Evolutionary conservation across 139 green algal genomes (phyloP).

Genomic region (Chlamydomonas schloesseri): DNA sequence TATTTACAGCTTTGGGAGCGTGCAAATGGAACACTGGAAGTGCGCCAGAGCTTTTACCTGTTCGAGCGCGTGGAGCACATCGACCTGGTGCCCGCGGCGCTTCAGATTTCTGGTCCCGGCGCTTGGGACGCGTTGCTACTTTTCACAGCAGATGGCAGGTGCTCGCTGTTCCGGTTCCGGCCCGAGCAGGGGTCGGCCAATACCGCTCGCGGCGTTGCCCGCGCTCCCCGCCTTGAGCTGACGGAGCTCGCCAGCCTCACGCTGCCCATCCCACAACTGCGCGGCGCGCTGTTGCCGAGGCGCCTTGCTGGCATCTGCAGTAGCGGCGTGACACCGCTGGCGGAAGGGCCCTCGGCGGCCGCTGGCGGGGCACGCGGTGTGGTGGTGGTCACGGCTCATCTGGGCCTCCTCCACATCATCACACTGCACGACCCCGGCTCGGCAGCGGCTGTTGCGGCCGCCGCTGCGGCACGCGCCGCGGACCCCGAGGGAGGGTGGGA

Average conservation of each 20-base stretch:
- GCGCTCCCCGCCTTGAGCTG: not conserved
- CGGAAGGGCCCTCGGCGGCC: not conserved
- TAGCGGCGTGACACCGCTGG: conserved; percentile 5
- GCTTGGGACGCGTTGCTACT: not conserved
- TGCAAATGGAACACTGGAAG: conserved; percentile 1
- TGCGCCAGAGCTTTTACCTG: conserved; percentile 7
- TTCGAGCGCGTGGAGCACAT: conserved; percentile 38
- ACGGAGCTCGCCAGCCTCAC: conserved; percentile 15
- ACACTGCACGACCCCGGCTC: not conserved
- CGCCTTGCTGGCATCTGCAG: conserved; percentile 14
- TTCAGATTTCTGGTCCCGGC: conserved; percentile 13
- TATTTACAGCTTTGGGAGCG: conserved; percentile 37
- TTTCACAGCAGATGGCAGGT: conserved; percentile 10
- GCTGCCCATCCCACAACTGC: conserved; percentile 5
- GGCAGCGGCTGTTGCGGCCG: not conserved
- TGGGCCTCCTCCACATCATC: conserved; percentile 22
- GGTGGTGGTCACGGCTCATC: conserved; percentile 4
- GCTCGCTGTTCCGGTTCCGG: not conserved
- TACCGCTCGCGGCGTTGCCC: too few species aligned
- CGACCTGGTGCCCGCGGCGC: not conserved
- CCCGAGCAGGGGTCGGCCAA: not conserved
- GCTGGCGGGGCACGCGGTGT: not conserved
- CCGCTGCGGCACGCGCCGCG: not conserved
- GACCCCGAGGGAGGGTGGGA: too few species aligned
- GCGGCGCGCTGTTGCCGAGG: conserved; percentile 3